A percentile compares a stretch with the other conserved stretches of the same genome.
These are phyloP conservation scores for Starmerella scarabaei DNA, from an alignment of 805 yeast species.

Conservation along the genomic window DNA sequence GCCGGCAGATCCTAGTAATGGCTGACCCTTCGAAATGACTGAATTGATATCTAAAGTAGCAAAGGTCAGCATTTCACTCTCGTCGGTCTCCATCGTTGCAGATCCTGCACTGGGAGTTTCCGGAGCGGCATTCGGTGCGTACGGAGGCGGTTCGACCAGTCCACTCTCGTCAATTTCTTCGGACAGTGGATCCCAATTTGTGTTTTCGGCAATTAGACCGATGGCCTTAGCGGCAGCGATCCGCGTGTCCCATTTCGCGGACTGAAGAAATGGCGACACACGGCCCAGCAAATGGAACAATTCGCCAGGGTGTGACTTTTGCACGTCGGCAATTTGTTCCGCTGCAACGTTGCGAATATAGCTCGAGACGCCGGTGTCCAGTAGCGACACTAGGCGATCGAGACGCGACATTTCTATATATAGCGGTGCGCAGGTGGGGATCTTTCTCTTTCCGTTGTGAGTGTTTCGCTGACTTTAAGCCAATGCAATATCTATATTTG, in stretches of 20 bases:
- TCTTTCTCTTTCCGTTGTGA: too few relatives aligned
- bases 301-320: conserved; percentile 91
- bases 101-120: conserved; percentile 21
- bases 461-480: too few relatives aligned
- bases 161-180: conserved; percentile 5
- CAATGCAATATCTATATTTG: too few relatives aligned
- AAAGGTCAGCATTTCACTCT: conserved; percentile 23
- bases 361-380: conserved; percentile 92
- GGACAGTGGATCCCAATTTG: conserved; percentile 76
- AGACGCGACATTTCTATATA: conserved; percentile 23
- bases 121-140: too few relatives aligned
- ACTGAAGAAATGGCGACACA: conserved; percentile 76
- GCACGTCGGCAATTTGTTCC: conserved; percentile 87
- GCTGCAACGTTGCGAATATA: conserved; percentile 94
- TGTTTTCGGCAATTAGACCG: conserved; percentile 78
- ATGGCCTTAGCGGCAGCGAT: conserved; percentile 88
- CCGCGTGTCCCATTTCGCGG: conserved; percentile 90
- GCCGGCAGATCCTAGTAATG: conserved; percentile 55
- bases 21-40: conserved; percentile 31
- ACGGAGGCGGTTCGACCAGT: conserved; percentile 1
- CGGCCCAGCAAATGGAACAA: conserved; percentile 67
- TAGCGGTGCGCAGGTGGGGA: too few relatives aligned
- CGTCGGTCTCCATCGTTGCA: background rate
- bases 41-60: conserved; percentile 27
- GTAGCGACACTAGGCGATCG: conserved; percentile 28